Evolutionary conservation across 1,284 basidiomycete species (phyloP), one percentile per base, ranked within the genome.

Genomic region (Golubevia sp.): DNA sequence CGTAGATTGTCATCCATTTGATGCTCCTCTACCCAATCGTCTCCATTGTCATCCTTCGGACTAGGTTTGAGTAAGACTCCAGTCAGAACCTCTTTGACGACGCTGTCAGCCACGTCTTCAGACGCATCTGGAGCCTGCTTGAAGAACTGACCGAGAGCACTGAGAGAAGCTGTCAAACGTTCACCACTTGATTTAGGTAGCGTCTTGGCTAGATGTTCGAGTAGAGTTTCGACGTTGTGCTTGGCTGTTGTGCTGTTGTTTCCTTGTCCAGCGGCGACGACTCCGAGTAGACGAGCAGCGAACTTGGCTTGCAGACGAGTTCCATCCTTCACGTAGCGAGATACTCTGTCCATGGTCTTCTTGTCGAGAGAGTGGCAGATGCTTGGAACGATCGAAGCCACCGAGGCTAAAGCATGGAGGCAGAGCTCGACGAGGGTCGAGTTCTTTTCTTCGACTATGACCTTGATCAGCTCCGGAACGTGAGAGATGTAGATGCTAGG

Each of bases 261-360:
- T 63, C 88, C 88, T 50, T 86, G 86, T 67, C 87, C 87, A 1
- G 49, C 64, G 8, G 49, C 56, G 18, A 81, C 76, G 18, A 79
- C 70, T 0, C 91, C 89, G 7, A 97, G 76, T 55, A 94, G 86
- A 24, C 93, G 89, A 0, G 92, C 89, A 0, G 94, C 92, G 83
- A 92, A 95, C 83, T 98, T 98, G 21, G 94, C 91, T 74, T 92
- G 90, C 20, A 88, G 86, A 20, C 86, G 86, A 34, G 91, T 89
- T 0, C 89, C 87, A 8, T 88, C 87, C 34, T 90, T 81, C 0
- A 89, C 91, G 69, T 90, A 88, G 27, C 88, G 86, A 59, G 85
- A 85, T 6, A 91, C 86, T 15, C 90, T 87, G 44, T 95, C 92
- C 7, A 90, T 83, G 0, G 90, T 68, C 59, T 77, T 76, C 50